Base-by-base conservation (phyloP, 805 yeast genomes). In the Saccharomycopsis fodiens region DNA sequence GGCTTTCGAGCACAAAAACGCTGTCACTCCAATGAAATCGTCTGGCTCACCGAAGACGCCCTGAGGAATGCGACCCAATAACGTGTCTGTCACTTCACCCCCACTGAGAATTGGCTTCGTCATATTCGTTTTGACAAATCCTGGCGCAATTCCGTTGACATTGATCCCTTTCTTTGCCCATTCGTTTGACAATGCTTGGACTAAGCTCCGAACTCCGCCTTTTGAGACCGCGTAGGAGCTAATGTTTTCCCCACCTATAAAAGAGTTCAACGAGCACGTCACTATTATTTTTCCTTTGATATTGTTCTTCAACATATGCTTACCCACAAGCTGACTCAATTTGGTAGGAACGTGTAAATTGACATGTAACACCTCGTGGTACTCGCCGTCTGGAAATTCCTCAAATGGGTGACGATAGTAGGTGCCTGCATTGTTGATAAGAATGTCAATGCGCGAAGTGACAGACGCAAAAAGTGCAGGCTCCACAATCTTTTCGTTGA, bases 81-180 rank as follows among this genome's bases (percentile, higher is more conserved):
- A 55, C 35, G 57, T 55, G 7, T 54, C 41, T n/a, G 55, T 52
- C 39, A 54, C 65, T 1, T 35, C 55, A 12, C 55, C 55, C 51
- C 64, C 58, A 3, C 55, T 51, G 4, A 57, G 46, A 32, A 68
- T 41, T 1, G 54, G 57, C 7, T 51, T 48, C 25, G 71, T 71
- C 73, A 72, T 67, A 42, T 69, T 69, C 2, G 78, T 73, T n/a
- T 55, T 55, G 49, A 73, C 65, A 46, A 65, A 72, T 2, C 78
- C 78, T 3, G 78, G 77, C 27, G 71, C 73, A 42, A 73, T 62
- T n/a, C 69, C 65, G 52, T 73, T 73, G 45, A 72, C 74, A 46
- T 61, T 63, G 51, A 73, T 67, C 0, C 76, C 74, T 40, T 60
- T 57, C 6, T 57, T 39, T 3, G 73, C 60, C 74, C 74, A 70